phyloP scores from a whole-genome alignment of 179 eudicot genomes.

The Nepenthes alata region DNA sequence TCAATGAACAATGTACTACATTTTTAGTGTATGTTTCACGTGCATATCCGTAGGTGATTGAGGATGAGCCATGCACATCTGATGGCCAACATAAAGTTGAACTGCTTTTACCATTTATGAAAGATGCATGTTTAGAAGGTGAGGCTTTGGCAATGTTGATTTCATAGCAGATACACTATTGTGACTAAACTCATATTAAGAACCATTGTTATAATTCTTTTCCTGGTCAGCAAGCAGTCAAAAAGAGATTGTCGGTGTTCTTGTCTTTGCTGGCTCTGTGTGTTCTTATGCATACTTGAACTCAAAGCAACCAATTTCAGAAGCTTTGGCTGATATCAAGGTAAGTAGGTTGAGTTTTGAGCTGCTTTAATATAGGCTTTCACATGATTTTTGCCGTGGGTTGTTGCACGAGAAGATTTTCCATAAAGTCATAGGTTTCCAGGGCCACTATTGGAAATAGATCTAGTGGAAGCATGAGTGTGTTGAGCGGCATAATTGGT shows the following conservation, averaged over 20 bases:
- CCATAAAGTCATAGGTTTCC: background rate
- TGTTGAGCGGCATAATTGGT: no score
- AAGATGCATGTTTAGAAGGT: slow-evolving; percentile 59
- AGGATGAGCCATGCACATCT: slow-evolving; percentile 41
- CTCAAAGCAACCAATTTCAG: slow-evolving; percentile 73
- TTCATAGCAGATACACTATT: background rate
- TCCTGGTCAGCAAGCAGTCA: slow-evolving; percentile 52
- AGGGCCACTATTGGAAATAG: no score
- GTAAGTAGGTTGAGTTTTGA: slow-evolving; percentile 13
- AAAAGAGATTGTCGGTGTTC: slow-evolving; percentile 64
- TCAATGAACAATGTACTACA: no score
- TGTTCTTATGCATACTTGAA: slow-evolving; percentile 71
- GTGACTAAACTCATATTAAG: no score
- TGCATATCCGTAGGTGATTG: slow-evolving; percentile 25
- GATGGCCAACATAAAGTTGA: slow-evolving; percentile 68
- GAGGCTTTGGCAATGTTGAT: slow-evolving; percentile 5
- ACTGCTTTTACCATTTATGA: slow-evolving; percentile 71
- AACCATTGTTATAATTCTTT: background rate
- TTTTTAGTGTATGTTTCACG: background rate
- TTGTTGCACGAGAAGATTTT: background rate
- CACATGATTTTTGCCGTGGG: background rate
- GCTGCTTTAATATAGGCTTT: background rate
- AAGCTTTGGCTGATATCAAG: slow-evolving; percentile 88
- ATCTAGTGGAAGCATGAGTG: no score
- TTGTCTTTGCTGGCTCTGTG: slow-evolving; percentile 53